Percentiles rank a stretch among this genome's conserved stretches.
Evolutionary conservation across 2,329 filamentous ascomycete species (phyloP).

Genomic region (Penicillium sp.): DNA sequence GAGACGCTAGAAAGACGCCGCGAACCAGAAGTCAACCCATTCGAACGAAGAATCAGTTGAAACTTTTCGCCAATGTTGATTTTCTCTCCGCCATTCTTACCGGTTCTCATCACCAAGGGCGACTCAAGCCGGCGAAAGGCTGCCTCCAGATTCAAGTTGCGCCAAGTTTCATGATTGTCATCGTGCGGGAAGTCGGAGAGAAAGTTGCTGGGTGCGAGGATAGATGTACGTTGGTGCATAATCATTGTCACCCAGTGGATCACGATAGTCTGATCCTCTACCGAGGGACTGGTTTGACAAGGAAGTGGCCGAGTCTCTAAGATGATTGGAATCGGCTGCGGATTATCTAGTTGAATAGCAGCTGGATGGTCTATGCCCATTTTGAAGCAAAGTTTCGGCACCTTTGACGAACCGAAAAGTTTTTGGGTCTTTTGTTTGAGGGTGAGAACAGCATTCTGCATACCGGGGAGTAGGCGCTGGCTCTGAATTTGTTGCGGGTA

Average conservation of each 20-base stretch:
- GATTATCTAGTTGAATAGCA: slow-evolving; percentile 1
- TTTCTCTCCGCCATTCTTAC: background rate
- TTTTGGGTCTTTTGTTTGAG: slow-evolving; percentile 3
- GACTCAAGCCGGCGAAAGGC: background rate
- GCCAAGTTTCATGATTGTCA: background rate
- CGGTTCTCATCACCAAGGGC: background rate
- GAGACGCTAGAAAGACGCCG: background rate
- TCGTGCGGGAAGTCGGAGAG: background rate
- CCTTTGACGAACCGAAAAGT: background rate
- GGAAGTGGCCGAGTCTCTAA: background rate
- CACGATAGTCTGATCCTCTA: background rate
- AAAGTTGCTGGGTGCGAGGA: background rate
- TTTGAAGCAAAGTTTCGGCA: background rate
- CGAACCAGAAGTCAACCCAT: background rate
- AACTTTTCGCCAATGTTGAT: background rate
- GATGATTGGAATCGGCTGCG: background rate
- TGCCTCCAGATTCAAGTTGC: background rate
- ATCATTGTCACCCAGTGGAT: background rate
- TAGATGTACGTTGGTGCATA: background rate
- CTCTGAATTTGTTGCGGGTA: background rate
- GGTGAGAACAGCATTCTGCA: background rate
- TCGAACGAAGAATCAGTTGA: background rate
- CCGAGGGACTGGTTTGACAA: background rate
- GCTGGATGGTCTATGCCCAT: background rate
- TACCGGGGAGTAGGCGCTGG: background rate